phyloP scores from a whole-genome alignment of 208 protist genomes.

The Crithidia fasciculata region DNA sequence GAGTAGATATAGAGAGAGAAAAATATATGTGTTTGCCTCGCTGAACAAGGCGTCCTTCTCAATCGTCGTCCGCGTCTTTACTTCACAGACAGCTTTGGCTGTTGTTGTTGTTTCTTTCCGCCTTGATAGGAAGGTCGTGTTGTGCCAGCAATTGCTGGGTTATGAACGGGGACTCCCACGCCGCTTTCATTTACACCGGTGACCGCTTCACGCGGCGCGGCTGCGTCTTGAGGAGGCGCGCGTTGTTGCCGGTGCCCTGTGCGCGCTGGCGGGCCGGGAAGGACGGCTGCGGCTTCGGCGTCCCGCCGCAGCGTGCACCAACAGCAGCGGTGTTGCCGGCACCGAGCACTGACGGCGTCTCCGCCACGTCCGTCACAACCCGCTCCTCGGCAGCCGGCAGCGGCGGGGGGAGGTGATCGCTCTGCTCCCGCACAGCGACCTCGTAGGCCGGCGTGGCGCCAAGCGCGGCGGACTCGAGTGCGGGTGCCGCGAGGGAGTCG shows the following conservation, averaged over 20 bases:
- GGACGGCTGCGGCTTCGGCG: not conserved
- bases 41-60: no score
- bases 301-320: no score
- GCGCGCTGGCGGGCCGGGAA: not conserved
- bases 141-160: no score
- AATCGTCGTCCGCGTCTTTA: no score
- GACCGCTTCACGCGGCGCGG: constrained; percentile 13
- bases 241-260: constrained; percentile 11
- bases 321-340: no score
- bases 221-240: constrained; percentile 10
- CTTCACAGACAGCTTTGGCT: no score
- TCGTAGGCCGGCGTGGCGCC: constrained; percentile 9
- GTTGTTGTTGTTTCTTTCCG: no score
- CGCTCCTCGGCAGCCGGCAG: not conserved
- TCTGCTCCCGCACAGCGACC: constrained; percentile 2
- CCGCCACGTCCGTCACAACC: not conserved
- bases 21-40: no score
- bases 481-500: constrained; percentile 12
- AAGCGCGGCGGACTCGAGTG: not conserved
- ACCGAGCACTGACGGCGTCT: no score
- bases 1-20: no score
- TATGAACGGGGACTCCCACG: no score
- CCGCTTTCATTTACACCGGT: not conserved
- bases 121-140: no score
- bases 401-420: constrained; percentile 9